Evolutionary conservation across 2,329 filamentous ascomycete genomes (phyloP), one percentile per base, ranked within the genome.

Genomic region (Epichloe scottii): DNA sequence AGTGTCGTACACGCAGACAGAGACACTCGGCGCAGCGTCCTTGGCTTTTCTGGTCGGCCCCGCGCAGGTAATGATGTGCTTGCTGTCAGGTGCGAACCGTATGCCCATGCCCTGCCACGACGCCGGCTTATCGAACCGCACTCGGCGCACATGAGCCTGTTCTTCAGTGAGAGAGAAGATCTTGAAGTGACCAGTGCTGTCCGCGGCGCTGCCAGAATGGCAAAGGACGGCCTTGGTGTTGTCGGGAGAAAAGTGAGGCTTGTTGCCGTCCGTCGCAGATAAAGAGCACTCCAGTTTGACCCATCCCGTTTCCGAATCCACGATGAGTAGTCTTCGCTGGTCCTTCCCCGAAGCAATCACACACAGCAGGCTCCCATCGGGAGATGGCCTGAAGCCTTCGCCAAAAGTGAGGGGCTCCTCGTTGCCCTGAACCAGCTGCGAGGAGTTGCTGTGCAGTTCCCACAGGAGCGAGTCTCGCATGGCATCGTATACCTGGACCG

Each of bases 361-460:
- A 21, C 51, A 50, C 10, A 52, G 35, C 34, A 50, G 12, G 19
- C 51, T 50, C 12, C 51, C 51, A 26, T 52, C 51, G 5, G 51
- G 51, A n/a, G 51, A 52, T 6, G 51, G 33, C 34, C 41, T 37
- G 34, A 52, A 49, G 3, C 46, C 47, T 26, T 50, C 47, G 11
- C 51, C 43, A 33, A 52, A 52, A 11, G 3, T 23, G 15, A 52
- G 46, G 4, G 51, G 51, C 35, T 52, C 51, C 37, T 52, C 47
- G 14, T 46, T 26, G 47, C 51, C 51, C 21, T 42, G 40, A 19
- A 52, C 47, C 2, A 52, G 51, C 48, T 52, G 51, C 30, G 46
- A 44, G 17, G 51, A 46, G 43, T 52, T 52, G 47, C 51, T n/a
- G 42, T 52, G 47, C 19, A 52, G 51, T 12, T 52, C 51, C 51